Evolutionary conservation across 768 basidiomycete genomes (phyloP).

Genomic region (Russula virescens): DNA sequence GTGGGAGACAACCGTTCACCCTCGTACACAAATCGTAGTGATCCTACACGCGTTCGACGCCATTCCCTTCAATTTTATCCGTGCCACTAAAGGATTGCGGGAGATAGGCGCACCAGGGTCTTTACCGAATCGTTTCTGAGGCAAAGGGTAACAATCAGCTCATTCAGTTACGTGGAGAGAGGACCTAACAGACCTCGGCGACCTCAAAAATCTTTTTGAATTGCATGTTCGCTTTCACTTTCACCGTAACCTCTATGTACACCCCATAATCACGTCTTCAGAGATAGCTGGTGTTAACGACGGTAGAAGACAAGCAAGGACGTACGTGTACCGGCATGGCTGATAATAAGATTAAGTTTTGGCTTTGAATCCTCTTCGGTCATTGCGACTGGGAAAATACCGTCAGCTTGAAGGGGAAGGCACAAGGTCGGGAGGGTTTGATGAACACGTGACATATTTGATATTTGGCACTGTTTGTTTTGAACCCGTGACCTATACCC

Average conservation of each 20-base stretch:
- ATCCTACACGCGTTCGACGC: conserved; percentile 9
- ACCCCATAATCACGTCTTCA: not conserved
- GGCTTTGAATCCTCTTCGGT: conserved; percentile 23
- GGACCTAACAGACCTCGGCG: conserved; percentile 13
- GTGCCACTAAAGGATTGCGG: not conserved
- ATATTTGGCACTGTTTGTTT: too few species aligned
- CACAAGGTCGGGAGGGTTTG: too few species aligned
- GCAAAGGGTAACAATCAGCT: not conserved
- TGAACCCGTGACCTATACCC: too few species aligned
- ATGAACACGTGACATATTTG: too few species aligned
- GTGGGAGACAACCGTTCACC: conserved; percentile 20
- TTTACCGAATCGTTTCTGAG: conserved; percentile 21
- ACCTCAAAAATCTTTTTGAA: conserved; percentile 24
- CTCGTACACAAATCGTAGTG: conserved; percentile 21
- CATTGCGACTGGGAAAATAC: conserved; percentile 11
- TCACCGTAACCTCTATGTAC: conserved; percentile 14
- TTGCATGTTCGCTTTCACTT: conserved; percentile 24
- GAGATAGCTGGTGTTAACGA: not conserved
- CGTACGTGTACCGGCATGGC: conserved; percentile 14
- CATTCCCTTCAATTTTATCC: not conserved
- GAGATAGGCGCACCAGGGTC: conserved; percentile 20
- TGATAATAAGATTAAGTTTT: conserved; percentile 22
- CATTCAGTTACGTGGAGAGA: not conserved
- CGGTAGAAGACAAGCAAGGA: not conserved
- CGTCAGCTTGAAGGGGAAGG: too few species aligned